These are phyloP conservation scores for Pythium monospermum DNA, from an alignment of 352 stramenopile genomes.

Conservation along the genomic window DNA sequence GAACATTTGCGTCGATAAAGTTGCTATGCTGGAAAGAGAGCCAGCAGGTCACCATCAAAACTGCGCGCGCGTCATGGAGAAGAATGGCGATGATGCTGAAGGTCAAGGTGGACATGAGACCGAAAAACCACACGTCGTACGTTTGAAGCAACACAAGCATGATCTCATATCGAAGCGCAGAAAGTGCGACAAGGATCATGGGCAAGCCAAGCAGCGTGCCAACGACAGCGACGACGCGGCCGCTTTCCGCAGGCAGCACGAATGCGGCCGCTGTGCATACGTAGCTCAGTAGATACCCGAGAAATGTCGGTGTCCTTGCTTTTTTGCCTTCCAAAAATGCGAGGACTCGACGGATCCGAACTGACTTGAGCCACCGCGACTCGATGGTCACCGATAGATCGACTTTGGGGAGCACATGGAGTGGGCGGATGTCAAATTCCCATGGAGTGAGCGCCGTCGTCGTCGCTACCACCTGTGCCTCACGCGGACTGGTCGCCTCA, in stretches of 20 bases:
- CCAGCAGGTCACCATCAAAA: not conserved
- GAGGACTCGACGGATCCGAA: no score
- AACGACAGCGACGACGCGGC: not conserved
- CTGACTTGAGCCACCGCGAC: no score
- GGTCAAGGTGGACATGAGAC: slow-evolving; percentile 8
- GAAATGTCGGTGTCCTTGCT: no score
- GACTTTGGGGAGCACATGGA: no score
- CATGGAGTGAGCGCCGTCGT: no score
- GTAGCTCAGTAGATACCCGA: no score
- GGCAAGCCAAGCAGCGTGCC: not conserved
- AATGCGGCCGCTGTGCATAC: no score
- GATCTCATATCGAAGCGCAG: slow-evolving; percentile 31
- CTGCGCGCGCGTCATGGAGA: not conserved
- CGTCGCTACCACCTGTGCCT: no score
- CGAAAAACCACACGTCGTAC: slow-evolving; percentile 46
- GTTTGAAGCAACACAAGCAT: slow-evolving; percentile 25
- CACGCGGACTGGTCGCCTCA: no score
- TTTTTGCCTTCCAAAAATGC: no score
- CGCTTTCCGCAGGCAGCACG: slow-evolving; percentile 9
- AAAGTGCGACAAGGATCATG: not conserved
- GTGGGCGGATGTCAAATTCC: no score
- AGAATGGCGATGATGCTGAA: not conserved
- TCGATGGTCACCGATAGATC: no score
- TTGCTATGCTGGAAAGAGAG: not conserved
- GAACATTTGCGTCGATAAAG: slow-evolving; percentile 17